These are phyloP conservation scores for Tubosaeta brunneosetosa DNA, from an alignment of 768 basidiomycete genomes.

Conservation along the genomic window DNA sequence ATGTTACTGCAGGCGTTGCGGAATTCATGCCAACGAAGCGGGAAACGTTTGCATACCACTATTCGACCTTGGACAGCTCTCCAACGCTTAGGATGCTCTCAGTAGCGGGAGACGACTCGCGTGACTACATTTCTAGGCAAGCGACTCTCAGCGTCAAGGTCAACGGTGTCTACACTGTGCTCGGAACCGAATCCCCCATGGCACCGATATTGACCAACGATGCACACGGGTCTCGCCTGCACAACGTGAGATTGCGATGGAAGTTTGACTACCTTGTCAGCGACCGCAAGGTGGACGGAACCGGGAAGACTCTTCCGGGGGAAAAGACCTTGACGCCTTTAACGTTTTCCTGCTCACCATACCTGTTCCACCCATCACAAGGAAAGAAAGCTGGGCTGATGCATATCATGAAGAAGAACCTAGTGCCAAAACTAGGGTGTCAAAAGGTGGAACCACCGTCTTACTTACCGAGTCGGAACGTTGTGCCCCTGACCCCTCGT, in stretches of 20 bases:
- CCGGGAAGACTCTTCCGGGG: slow-evolving; percentile 47
- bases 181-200: slow-evolving; percentile 52
- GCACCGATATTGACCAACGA: slow-evolving; percentile 17
- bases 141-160: slow-evolving; percentile 63
- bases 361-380: slow-evolving; percentile 52
- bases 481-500: slow-evolving; percentile 1
- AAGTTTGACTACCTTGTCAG: slow-evolving; percentile 76
- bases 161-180: slow-evolving; percentile 73
- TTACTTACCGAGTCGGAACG: slow-evolving; percentile 5
- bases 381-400: slow-evolving; percentile 65
- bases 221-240: slow-evolving; percentile 13
- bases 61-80: slow-evolving; percentile 58
- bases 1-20: slow-evolving; percentile 43
- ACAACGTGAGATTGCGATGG: slow-evolving; percentile 54
- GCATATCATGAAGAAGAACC: slow-evolving; percentile 67
- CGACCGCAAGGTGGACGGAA: slow-evolving; percentile 45
- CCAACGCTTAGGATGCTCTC: slow-evolving; percentile 71
- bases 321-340: slow-evolving; percentile 73
- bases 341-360: slow-evolving; percentile 70
- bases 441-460: slow-evolving; percentile 52
- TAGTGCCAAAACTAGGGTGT: slow-evolving; percentile 60
- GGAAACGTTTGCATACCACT: slow-evolving; percentile 65
- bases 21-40: slow-evolving; percentile 62
- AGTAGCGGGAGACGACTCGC: slow-evolving; percentile 59
- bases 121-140: slow-evolving; percentile 74